Evolutionary conservation across 805 yeast genomes (phyloP).

Genomic region (Wickerhamiella kurtzmanii): DNA sequence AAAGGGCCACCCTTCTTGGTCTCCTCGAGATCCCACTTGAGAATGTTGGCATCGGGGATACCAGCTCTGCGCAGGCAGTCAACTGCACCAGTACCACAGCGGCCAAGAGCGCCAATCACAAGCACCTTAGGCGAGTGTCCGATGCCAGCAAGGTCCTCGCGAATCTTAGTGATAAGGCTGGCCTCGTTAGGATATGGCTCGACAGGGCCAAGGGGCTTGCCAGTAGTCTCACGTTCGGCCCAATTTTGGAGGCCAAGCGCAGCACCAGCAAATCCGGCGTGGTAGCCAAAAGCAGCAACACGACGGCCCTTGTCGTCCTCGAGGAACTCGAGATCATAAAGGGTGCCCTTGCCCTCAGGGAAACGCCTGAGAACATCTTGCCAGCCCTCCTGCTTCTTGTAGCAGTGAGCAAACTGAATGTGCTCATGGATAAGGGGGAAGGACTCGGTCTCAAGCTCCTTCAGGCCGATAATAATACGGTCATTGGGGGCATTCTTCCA

Average conservation of each 20-base stretch:
- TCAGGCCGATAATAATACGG: conserved; percentile 81
- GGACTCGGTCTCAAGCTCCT: conserved; percentile 84
- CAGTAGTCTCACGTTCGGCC: conserved; percentile 69
- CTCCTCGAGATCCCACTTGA: conserved; percentile 95
- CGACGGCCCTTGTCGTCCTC: conserved; percentile 93
- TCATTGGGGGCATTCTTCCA: conserved; percentile 89
- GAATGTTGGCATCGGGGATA: conserved; percentile 67
- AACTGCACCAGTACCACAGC: conserved; percentile 97
- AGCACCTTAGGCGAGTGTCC: conserved; percentile 57
- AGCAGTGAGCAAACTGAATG: conserved; percentile 97
- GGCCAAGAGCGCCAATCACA: conserved; percentile 93
- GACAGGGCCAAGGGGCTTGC: conserved; percentile 62
- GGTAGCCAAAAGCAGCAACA: conserved; percentile 98
- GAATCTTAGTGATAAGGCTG: conserved; percentile 59
- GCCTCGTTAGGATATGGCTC: conserved; percentile 71
- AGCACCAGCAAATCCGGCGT: conserved; percentile 99
- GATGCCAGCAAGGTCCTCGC: conserved; percentile 43
- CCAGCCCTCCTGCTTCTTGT: conserved; percentile 97
- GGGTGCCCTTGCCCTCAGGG: conserved; percentile 78
- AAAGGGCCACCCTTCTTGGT: conserved; percentile 97
- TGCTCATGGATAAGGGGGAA: conserved; percentile 94
- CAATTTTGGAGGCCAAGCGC: conserved; percentile 91
- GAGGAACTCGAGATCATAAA: conserved; percentile 89
- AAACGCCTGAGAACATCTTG: conserved; percentile 75
- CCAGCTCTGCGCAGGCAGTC: conserved; percentile 74